Base-by-base conservation (phyloP, 208 protist genomes). In the Lotmaria passim region DNA sequence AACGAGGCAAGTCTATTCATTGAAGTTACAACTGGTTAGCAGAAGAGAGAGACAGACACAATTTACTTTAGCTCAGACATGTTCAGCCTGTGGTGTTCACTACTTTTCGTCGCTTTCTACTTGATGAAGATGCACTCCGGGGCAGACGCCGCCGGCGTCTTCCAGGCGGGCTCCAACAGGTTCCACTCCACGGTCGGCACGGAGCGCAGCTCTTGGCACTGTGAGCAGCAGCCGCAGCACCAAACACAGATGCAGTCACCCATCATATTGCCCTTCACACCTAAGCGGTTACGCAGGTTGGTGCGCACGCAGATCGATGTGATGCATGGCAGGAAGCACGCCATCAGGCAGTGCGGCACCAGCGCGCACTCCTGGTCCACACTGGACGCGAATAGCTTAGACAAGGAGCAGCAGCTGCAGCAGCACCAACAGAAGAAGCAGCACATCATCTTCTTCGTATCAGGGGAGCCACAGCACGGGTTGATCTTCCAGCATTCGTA, bases 401-500 rank as follows among this genome's bases (percentile, higher is more conserved):
- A 80, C 62, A 79, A 38, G 59, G 60, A 72, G 73, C 76, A 92
- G 57, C 66, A 78, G 17, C 65, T 47, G 56, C 74, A 79, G 57
- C 48, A 81, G 26, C 57, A 79, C 74, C 80, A 92, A 78, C 81
- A 79, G 19, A 81, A 33, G 36, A 82, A 39, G 75, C 82, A 91
- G 56, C 61, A 73, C 12, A 82, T 7, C 39, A 76, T 77, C 41
- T 73, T 71, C 46, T 62, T 50, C 24, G 60, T 21, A 51, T 93
- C 81, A 15, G 83, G 87, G 15, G 66, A 69, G 43, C 81, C 81
- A 56, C 83, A 89, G 75, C 83, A 93, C 50, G 83, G 81, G 44
- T 74, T 69, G 39, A 83, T 48, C 73, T 85, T 81, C 87, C 83
- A 89, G 63, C 63, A 78, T 64, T 86, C 83, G 79, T 86, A 90